Conservation (phyloP, 441 rosid genomes). For the Kokia cookei region DNA sequence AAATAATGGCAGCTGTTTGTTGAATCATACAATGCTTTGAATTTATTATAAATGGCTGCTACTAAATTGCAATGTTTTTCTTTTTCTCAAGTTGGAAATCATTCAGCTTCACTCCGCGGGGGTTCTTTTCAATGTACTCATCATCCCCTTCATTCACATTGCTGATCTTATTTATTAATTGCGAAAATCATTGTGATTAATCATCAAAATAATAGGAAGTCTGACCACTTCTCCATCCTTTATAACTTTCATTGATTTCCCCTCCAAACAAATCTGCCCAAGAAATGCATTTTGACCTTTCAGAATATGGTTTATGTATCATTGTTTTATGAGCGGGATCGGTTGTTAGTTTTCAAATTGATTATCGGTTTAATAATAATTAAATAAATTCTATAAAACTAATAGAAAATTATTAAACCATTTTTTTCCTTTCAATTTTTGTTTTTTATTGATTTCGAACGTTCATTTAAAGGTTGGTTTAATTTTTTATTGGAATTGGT, state of each 20-base stretch:
- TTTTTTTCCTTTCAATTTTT: no score
- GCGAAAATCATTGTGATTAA: neutral
- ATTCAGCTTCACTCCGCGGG: neutral
- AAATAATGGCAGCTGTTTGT: conserved; percentile 16
- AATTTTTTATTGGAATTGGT: no score
- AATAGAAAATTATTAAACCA: no score
- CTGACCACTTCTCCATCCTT: neutral
- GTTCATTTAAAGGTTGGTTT: no score
- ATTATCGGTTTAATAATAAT: no score
- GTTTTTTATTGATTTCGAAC: no score
- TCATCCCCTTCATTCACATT: neutral
- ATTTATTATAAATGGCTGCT: neutral
- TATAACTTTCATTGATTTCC: neutral
- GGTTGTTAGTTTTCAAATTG: no score
- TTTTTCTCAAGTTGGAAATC: neutral
- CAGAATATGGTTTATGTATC: no score
- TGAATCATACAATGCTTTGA: conserved; percentile 13
- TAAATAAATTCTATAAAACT: no score
- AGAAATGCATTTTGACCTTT: no score
- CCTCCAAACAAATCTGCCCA: neutral
- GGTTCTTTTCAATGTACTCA: neutral
- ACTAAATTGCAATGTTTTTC: neutral
- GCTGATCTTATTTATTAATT: neutral
- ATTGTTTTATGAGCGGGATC: no score
- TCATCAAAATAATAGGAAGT: neutral